Base-by-base conservation (phyloP, 805 yeast genomes). In the Zygoascus biomembranicola region DNA sequence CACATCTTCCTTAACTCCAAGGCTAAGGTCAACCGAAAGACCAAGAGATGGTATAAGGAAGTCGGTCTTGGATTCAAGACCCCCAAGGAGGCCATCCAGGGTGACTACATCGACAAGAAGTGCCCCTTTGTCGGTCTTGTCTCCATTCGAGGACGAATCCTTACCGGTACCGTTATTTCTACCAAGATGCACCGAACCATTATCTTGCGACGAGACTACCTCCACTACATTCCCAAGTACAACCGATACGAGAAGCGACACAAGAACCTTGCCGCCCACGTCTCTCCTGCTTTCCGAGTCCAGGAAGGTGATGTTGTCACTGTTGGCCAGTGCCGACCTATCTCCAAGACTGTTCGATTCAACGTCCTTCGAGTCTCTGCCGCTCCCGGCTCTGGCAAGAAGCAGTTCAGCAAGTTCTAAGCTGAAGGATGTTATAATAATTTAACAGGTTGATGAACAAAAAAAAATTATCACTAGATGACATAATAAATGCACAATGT, bases 181-280 rank as follows among this genome's bases (percentile, higher is more conserved):
- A 90, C 99, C 85, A 94, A 94, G 84, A 94, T 94, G 99, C 99
- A 94, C 95, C 94, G 99, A 84, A 94, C 99, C 72, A 87, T 94
- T 81, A 86, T 94, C 77, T 87, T 94, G 82, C 90, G 99, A 86
- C 92, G 99, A 82, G 98, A 94, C 76, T 94, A 94, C 95, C 88
- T 94, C 77, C 99, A 94, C 83, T 94, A 89, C 82, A 87, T 94
- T 77, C 96, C 98, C 79, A 94, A 94, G 86, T 94, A 94, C 84
- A 94, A 92, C 96, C 90, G 99, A 87, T 94, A 90, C 88, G 99
- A 94, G 84, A 94, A 94, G 88, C 90, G 99, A 84, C 99, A 94
- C 88, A 94, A 94, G 94, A 94, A 94, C 86, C 84, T 94, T 63
- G 95, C 99, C 76, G 99, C 97, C 71, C 99, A 94, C 82, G 88